Conservation (phyloP, 129 eudicot species). For the Calendula officinalis region DNA sequence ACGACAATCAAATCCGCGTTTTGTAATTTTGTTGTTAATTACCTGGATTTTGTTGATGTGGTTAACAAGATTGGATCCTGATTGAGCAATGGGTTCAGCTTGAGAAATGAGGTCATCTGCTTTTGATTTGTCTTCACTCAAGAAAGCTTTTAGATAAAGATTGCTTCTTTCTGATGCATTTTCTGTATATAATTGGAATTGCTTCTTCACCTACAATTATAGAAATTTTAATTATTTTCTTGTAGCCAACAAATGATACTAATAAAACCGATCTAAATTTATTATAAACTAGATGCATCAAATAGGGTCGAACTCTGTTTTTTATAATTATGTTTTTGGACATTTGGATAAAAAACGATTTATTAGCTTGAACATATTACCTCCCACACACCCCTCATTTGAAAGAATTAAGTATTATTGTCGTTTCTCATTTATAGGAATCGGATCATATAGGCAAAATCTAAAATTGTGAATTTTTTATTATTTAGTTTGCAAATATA, state of each 20-base stretch:
- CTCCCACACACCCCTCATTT: no score
- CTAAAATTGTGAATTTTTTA: no score
- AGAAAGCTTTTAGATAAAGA: conserved; percentile 54
- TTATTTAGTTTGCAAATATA: no score
- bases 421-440: no score
- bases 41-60: conserved; percentile 62
- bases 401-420: no score
- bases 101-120: conserved; percentile 49
- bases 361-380: no score
- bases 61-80: conserved; percentile 56
- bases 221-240: not conserved
- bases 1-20: no score
- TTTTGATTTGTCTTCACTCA: conserved; percentile 29
- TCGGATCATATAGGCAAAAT: no score
- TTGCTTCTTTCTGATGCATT: conserved; percentile 60
- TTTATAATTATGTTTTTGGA: no score
- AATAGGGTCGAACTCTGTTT: no score
- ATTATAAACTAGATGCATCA: no score
- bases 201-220: conserved; percentile 41
- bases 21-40: conserved; percentile 1
- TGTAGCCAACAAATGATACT: not conserved
- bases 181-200: conserved; percentile 51
- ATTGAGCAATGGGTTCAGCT: conserved; percentile 54
- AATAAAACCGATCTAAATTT: not conserved
- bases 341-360: no score